Evolutionary conservation across 768 basidiomycete genomes (phyloP).

Genomic region (Panaeolus papilionaceus): DNA sequence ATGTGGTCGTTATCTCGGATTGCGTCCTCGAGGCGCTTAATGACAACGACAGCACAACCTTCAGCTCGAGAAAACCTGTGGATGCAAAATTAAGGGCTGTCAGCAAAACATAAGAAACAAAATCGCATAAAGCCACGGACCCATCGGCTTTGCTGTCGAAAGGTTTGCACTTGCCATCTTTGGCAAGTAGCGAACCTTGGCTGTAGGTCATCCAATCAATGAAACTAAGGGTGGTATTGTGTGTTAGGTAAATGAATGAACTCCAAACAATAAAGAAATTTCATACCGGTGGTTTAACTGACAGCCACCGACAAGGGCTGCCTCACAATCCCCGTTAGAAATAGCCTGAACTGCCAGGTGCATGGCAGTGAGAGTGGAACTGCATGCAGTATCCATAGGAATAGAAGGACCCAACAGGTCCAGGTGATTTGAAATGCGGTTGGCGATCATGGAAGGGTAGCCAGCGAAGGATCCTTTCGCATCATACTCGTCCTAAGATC

Average conservation of each 20-base stretch:
- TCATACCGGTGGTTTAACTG: constrained; percentile 49
- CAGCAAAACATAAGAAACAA: background rate
- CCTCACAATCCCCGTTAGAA: constrained; percentile 49
- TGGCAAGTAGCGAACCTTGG: constrained; percentile 43
- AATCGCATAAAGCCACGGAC: constrained; percentile 31
- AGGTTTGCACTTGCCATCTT: constrained; percentile 49
- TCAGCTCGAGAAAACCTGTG: constrained; percentile 45
- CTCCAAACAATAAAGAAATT: constrained; percentile 11
- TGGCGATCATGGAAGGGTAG: constrained; percentile 43
- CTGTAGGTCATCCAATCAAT: constrained; percentile 44
- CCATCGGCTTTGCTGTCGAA: constrained; percentile 52
- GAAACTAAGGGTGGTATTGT: constrained; percentile 30
- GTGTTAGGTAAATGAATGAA: constrained; percentile 12
- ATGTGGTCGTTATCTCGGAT: constrained; percentile 45
- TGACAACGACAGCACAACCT: constrained; percentile 43
- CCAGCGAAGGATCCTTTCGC: constrained; percentile 40
- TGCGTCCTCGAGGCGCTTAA: constrained; percentile 46
- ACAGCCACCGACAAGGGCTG: constrained; percentile 52
- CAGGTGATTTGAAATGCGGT: constrained; percentile 48
- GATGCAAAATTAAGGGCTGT: constrained; percentile 9
- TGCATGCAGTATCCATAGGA: constrained; percentile 57
- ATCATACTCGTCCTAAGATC: constrained; percentile 40
- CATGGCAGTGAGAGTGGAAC: constrained; percentile 50
- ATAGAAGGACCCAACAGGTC: constrained; percentile 53
- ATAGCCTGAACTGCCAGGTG: constrained; percentile 56